Percentiles rank a stretch among this genome's conserved stretches.
Evolutionary conservation across 2,329 filamentous ascomycete genomes (phyloP).

Genomic region (Dothideomycetes sp.): DNA sequence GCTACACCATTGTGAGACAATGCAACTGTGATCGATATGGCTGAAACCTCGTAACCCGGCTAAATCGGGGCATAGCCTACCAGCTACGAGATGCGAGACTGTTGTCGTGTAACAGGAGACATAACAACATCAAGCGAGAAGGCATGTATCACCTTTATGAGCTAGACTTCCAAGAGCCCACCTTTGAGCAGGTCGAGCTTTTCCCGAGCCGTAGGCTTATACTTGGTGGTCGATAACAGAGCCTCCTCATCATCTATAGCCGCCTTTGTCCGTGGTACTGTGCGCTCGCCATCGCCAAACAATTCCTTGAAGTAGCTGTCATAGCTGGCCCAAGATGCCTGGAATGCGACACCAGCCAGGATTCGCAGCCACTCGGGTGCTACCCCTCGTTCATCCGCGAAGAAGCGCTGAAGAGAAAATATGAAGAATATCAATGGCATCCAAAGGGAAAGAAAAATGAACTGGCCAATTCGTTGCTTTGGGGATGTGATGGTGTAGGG

Average conservation of each 20-base stretch:
- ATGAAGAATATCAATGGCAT: slow-evolving; percentile 46
- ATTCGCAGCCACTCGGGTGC: slow-evolving; percentile 56
- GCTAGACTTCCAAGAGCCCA: background rate
- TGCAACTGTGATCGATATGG: too few species aligned
- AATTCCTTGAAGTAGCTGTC: slow-evolving; percentile 51
- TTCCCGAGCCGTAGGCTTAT: background rate
- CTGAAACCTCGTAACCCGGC: too few species aligned
- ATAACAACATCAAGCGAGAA: too few species aligned
- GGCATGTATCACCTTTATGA: background rate
- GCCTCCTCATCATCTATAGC: background rate
- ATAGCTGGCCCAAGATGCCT: slow-evolving; percentile 52
- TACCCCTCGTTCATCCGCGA: slow-evolving; percentile 56
- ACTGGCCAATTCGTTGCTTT: slow-evolving; percentile 55
- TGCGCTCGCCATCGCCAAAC: slow-evolving; percentile 82
- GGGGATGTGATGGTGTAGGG: slow-evolving; percentile 59
- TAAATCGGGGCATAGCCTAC: too few species aligned
- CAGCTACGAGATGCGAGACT: too few species aligned
- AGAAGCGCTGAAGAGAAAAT: slow-evolving; percentile 34
- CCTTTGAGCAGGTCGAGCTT: background rate
- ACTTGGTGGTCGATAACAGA: background rate
- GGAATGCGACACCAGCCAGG: slow-evolving; percentile 42
- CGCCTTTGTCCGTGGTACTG: slow-evolving; percentile 23
- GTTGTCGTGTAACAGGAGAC: too few species aligned
- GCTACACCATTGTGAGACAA: too few species aligned
- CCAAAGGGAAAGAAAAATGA: slow-evolving; percentile 51